Evolutionary conservation across 1,139 yeast genomes (phyloP), one percentile per base, ranked within the genome.

Genomic region (Magnusiomyces suaveolens): DNA sequence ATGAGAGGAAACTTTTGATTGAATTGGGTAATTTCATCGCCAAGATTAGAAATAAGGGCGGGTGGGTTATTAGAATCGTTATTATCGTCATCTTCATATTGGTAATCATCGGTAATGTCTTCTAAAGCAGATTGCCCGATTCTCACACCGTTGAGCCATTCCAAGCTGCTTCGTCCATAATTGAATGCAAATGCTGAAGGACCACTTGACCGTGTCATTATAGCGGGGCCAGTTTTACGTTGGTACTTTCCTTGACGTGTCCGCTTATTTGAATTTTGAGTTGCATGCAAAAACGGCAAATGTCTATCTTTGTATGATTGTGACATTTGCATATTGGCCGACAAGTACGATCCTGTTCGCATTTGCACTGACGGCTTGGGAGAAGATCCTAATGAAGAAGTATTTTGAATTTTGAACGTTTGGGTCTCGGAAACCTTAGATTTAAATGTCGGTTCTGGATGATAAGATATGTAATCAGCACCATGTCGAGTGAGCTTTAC

Each of bases 91-190:
- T 60, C 54, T 18, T 55, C 59, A 25, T 56, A 56, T 8, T 60
- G 52, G 50, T 57, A 59, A 20, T 62, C 66, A 47, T 66, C 59
- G 1, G 70, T 63, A 12, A 69, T 66, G 1, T 24, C 33, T 2
- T 70, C 70, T 59, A 71, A 70, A 0, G 78, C 77, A 2, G 78
- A 70, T 51, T 79, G 74, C 0, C 94, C 94, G 71, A 79, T 81
- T 54, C 92, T 75, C 4, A 92, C 95, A 50, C 97, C 97, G 0
- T 96, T 84, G 46, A 92, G 84, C 98, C 98, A 92, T 60, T 84
- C 83, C 57, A 92, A 72, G 96, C 41, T 52, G 50, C 26, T 49
- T 57, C 56, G 39, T 51, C 57, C 52, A 46, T 29, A 25, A 21
- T 52, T 54, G 1, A 52, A 53, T 12, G 25, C 47, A 6, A 65